A percentile compares a stretch with the other conserved stretches of the same genome.
phyloP scores from a whole-genome alignment of 148 eudicot genomes.

The Amaranthus hypochondriacus region DNA sequence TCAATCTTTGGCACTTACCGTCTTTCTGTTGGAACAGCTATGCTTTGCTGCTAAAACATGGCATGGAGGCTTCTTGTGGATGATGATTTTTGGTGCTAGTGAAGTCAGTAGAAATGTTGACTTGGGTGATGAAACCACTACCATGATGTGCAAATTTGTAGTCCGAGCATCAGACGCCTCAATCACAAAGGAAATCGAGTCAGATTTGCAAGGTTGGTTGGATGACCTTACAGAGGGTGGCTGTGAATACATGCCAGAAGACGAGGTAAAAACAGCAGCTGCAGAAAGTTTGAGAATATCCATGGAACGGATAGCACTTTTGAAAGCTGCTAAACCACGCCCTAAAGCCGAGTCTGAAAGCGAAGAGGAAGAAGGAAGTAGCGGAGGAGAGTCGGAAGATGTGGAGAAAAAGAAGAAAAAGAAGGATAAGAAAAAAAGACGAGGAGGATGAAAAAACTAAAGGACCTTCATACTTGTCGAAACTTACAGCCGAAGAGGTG shows the following conservation, averaged over 20 bases:
- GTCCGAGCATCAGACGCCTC: constrained; percentile 91
- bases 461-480: constrained; percentile 64
- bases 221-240: constrained; percentile 96
- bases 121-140: constrained; percentile 91
- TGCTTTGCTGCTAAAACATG: constrained; percentile 95
- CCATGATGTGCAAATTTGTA: constrained; percentile 91
- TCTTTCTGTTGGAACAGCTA: constrained; percentile 45
- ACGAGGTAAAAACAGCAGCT: constrained; percentile 82
- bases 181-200: constrained; percentile 79
- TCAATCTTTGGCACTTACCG: constrained; percentile 5
- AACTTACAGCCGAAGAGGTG: constrained; percentile 79
- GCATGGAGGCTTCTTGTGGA: constrained; percentile 92
- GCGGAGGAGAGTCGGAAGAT: constrained; percentile 33
- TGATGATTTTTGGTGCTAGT: constrained; percentile 98
- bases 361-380: constrained; percentile 23
- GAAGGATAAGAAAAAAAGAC: constrained; percentile 34
- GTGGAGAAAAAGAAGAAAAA: constrained; percentile 25
- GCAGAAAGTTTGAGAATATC: constrained; percentile 75
- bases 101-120: constrained; percentile 97
- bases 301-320: constrained; percentile 83
- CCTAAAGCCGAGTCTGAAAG: constrained; percentile 38
- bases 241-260: constrained; percentile 93
- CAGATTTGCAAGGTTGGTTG: constrained; percentile 80
- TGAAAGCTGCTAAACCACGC: constrained; percentile 78
- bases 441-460: constrained; percentile 42